These are phyloP conservation scores for Eucalyptus polybractea DNA, from an alignment of 345 rosid genomes.

Conservation along the genomic window DNA sequence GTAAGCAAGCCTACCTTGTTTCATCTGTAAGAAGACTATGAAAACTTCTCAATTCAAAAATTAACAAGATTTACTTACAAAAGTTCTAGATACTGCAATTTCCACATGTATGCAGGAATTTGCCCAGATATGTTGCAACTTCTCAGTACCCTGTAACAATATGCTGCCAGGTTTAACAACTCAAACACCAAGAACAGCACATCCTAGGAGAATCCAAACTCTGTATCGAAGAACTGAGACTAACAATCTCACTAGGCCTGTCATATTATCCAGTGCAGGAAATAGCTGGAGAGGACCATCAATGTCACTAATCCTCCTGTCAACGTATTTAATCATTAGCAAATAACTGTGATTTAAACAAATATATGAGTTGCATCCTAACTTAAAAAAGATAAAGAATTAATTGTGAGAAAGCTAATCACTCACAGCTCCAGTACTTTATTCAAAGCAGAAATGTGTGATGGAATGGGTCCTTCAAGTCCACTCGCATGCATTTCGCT, in stretches of 20 bases:
- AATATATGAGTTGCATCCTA: background rate
- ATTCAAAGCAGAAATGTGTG: slow-evolving; percentile 13
- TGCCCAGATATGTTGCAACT: slow-evolving; percentile 24
- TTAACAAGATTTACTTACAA: slow-evolving; percentile 1
- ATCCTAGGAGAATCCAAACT: background rate
- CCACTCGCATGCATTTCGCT: slow-evolving; percentile 54
- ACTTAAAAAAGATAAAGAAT: background rate
- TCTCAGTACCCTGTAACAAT: slow-evolving; percentile 20
- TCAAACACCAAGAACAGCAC: background rate
- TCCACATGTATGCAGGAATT: slow-evolving; percentile 10
- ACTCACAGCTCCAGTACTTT: slow-evolving; percentile 29
- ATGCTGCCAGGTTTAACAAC: background rate
- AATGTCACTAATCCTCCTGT: slow-evolving; percentile 43
- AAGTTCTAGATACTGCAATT: background rate
- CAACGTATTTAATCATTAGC: background rate
- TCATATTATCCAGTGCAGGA: slow-evolving; percentile 13
- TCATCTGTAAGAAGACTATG: too few species aligned
- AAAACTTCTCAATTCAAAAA: background rate
- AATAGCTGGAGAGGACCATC: slow-evolving; percentile 22
- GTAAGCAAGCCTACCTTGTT: background rate
- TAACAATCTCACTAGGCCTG: slow-evolving; percentile 16
- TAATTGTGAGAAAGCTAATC: background rate
- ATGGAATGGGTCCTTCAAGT: slow-evolving; percentile 44
- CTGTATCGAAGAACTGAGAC: background rate
- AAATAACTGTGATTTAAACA: background rate